A percentile compares a stretch with the other conserved stretches of the same genome.
Evolutionary conservation across 805 yeast species (phyloP).

Genomic region (Yarrowia divulgata): DNA sequence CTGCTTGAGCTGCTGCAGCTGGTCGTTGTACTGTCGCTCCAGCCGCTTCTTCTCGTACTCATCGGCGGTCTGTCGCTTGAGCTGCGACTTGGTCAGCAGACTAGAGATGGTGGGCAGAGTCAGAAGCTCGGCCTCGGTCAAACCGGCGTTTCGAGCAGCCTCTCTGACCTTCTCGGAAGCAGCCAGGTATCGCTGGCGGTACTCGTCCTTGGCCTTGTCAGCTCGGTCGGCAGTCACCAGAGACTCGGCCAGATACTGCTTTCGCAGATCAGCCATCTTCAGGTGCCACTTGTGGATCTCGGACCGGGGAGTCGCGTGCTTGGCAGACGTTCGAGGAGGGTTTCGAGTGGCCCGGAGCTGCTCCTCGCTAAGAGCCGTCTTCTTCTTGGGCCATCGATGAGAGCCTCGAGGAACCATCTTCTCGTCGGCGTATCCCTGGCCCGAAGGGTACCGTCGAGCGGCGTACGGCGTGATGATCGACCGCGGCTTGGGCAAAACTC

Average conservation of each 20-base stretch:
- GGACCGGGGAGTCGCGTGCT: slow-evolving; percentile 15
- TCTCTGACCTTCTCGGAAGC: slow-evolving; percentile 43
- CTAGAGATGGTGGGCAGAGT: slow-evolving; percentile 81
- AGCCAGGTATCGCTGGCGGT: slow-evolving; percentile 7
- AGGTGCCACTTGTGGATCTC: slow-evolving; percentile 27
- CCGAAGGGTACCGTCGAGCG: background rate
- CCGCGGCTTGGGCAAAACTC: slow-evolving; percentile 39
- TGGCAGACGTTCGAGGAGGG: slow-evolving; percentile 17
- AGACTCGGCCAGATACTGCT: slow-evolving; percentile 11
- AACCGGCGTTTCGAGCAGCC: slow-evolving; percentile 48
- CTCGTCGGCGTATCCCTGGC: slow-evolving; percentile 34
- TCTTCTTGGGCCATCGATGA: slow-evolving; percentile 5
- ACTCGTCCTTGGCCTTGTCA: slow-evolving; percentile 15
- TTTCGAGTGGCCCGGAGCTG: slow-evolving; percentile 5
- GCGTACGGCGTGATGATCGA: slow-evolving; percentile 31
- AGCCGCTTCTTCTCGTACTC: slow-evolving; percentile 64
- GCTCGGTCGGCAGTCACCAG: slow-evolving; percentile 12
- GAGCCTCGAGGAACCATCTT: slow-evolving; percentile 32
- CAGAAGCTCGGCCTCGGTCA: slow-evolving; percentile 58
- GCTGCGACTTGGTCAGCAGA: slow-evolving; percentile 64
- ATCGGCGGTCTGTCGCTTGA: slow-evolving; percentile 74
- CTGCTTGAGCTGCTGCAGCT: slow-evolving; percentile 59
- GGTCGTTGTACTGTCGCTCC: slow-evolving; percentile 74
- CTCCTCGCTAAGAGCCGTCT: background rate
- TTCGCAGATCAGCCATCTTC: slow-evolving; percentile 37